A percentile compares a stretch with the other conserved stretches of the same genome.
These are phyloP conservation scores for Polychaeton citri DNA, from an alignment of 2,329 filamentous ascomycete species.

Conservation along the genomic window DNA sequence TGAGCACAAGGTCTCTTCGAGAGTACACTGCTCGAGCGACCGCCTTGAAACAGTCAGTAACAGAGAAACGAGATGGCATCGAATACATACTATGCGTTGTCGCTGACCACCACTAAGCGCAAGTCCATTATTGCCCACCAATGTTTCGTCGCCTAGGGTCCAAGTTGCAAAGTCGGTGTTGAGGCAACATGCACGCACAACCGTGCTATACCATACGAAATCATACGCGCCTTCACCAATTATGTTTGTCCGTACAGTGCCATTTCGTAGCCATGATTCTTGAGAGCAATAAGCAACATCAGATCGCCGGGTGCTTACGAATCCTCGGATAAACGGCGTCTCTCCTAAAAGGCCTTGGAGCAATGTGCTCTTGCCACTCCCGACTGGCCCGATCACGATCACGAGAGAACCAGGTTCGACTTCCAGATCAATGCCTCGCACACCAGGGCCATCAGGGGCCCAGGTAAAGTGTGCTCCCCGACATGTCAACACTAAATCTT, in stretches of 20 bases:
- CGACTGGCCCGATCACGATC: slow-evolving; percentile 38
- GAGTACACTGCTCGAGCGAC: slow-evolving; percentile 72
- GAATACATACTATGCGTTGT: no score
- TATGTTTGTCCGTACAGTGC: slow-evolving; percentile 25
- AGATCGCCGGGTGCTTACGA: slow-evolving; percentile 16
- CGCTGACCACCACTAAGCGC: slow-evolving; percentile 75
- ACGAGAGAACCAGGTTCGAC: slow-evolving; percentile 32
- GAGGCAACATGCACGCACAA: slow-evolving; percentile 59
- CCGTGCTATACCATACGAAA: slow-evolving; percentile 54
- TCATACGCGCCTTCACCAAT: slow-evolving; percentile 32
- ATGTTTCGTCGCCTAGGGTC: slow-evolving; percentile 61
- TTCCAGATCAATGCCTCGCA: slow-evolving; percentile 28
- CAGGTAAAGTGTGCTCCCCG: slow-evolving; percentile 37
- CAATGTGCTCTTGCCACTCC: slow-evolving; percentile 40
- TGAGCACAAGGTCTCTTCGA: slow-evolving; percentile 57
- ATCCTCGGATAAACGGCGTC: no score
- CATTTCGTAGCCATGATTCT: slow-evolving; percentile 24
- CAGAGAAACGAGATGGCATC: no score
- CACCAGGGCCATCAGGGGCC: slow-evolving; percentile 28
- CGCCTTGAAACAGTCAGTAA: no score
- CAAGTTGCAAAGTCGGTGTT: slow-evolving; percentile 66
- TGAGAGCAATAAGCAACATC: slow-evolving; percentile 26
- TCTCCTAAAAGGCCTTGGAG: slow-evolving; percentile 34
- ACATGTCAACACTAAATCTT: no score
- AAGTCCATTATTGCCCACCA: slow-evolving; percentile 74